Conservation (phyloP, 116 monocot species). For the Papilionanthe hybrid region DNA sequence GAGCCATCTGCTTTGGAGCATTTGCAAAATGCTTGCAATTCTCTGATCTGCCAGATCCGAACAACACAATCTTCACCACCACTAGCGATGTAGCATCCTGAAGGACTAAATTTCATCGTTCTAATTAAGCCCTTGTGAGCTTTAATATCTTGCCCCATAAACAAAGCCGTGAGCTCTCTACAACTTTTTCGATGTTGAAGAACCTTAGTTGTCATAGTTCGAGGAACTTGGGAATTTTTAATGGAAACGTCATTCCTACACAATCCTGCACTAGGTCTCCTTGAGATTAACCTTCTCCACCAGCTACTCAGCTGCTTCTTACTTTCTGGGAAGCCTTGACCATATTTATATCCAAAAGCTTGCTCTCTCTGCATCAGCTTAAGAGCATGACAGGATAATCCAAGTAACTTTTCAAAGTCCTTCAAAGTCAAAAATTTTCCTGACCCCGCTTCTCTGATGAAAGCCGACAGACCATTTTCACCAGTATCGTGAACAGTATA, state of each 20-base stretch:
- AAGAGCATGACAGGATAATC: slow-evolving; percentile 20
- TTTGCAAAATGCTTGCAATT: slow-evolving; percentile 21
- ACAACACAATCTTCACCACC: slow-evolving; percentile 43
- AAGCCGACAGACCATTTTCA: slow-evolving; percentile 11
- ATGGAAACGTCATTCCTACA: slow-evolving; percentile 10
- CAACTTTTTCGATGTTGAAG: slow-evolving; percentile 18
- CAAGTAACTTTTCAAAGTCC: slow-evolving; percentile 25
- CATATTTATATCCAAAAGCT: background rate
- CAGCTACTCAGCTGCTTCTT: slow-evolving; percentile 11
- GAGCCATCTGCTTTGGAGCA: background rate
- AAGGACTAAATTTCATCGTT: slow-evolving; percentile 32
- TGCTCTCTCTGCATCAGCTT: slow-evolving; percentile 13
- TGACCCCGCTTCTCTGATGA: slow-evolving; percentile 29
- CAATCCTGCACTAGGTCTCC: background rate
- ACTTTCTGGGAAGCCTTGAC: background rate
- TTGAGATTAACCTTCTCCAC: slow-evolving; percentile 21
- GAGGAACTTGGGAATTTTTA: slow-evolving; percentile 7
- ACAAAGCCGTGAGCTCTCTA: slow-evolving; percentile 31
- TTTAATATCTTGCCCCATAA: slow-evolving; percentile 33
- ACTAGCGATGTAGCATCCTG: slow-evolving; percentile 33
- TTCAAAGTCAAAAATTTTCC: slow-evolving; percentile 17
- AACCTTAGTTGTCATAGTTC: slow-evolving; percentile 17
- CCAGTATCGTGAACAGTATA: slow-evolving; percentile 21
- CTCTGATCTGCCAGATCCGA: slow-evolving; percentile 34
- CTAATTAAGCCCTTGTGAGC: slow-evolving; percentile 41